These are phyloP conservation scores for Scutellaria baicalensis DNA, from an alignment of 257 asterid genomes.

Conservation along the genomic window DNA sequence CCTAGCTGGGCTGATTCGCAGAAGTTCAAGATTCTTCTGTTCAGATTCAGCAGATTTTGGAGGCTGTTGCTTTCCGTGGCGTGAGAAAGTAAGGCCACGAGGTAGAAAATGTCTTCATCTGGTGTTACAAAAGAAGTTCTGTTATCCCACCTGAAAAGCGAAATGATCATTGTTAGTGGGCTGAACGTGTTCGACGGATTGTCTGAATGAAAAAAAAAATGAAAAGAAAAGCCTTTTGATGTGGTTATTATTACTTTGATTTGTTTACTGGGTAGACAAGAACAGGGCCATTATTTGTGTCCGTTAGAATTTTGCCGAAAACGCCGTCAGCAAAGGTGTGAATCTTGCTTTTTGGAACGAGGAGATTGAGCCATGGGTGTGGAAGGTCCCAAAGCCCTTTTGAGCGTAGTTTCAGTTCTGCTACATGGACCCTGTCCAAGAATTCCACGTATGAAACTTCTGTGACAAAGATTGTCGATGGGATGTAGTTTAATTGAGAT, in stretches of 20 bases:
- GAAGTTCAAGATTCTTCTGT: constrained; percentile 53
- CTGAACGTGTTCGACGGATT: constrained; percentile 9
- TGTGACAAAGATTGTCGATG: constrained; percentile 59
- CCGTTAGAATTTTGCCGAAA: constrained; percentile 54
- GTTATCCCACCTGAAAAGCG: constrained; percentile 67
- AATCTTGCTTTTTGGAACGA: constrained; percentile 67
- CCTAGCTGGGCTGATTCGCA: constrained; percentile 55
- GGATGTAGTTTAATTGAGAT: constrained; percentile 68
- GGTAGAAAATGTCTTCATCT: constrained; percentile 73
- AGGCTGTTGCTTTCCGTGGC: constrained; percentile 45
- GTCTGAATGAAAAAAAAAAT: not conserved
- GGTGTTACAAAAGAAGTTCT: constrained; percentile 79
- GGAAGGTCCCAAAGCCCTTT: constrained; percentile 88
- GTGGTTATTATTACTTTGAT: constrained; percentile 50
- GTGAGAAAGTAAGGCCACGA: constrained; percentile 72
- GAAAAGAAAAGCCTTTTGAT: no score
- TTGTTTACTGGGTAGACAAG: constrained; percentile 79
- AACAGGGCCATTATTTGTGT: constrained; percentile 76
- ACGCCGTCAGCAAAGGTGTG: constrained; percentile 56
- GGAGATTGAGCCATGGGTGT: constrained; percentile 97
- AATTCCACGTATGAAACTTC: constrained; percentile 70
- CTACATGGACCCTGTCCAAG: constrained; percentile 81
- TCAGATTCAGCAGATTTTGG: constrained; percentile 35
- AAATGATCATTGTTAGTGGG: not conserved
- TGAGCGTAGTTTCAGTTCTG: constrained; percentile 51